phyloP scores from a whole-genome alignment of 1,284 basidiomycete species.

The Naganishia sp. region DNA sequence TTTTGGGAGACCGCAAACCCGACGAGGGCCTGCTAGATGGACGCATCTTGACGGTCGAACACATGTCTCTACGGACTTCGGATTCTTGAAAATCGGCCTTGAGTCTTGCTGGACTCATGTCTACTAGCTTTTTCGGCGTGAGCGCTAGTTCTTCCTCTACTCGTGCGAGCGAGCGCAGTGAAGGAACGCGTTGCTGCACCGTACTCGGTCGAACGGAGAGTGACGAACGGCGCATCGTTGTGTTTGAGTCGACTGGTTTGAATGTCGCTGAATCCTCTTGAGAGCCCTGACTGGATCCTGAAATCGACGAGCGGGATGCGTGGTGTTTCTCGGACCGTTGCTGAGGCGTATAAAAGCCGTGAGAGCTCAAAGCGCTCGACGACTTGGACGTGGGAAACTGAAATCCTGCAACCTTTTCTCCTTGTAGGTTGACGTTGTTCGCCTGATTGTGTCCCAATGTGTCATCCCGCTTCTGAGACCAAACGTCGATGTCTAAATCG shows the following conservation, averaged over 20 bases:
- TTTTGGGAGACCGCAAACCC: constrained; percentile 7
- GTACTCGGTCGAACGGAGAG: constrained; percentile 15
- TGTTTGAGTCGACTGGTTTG: not conserved
- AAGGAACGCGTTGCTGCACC: constrained; percentile 13
- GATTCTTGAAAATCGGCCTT: constrained; percentile 24
- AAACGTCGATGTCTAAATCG: constrained; percentile 13
- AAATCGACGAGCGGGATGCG: constrained; percentile 12
- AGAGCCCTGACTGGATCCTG: constrained; percentile 13
- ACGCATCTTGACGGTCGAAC: constrained; percentile 14
- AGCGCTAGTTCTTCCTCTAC: constrained; percentile 20
- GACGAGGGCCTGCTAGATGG: constrained; percentile 4
- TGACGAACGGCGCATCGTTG: constrained; percentile 10
- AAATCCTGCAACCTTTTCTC: not conserved
- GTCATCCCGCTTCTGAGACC: not conserved
- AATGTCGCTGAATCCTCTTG: constrained; percentile 12
- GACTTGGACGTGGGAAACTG: constrained; percentile 13
- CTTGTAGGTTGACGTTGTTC: not conserved
- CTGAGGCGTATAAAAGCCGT: constrained; percentile 24
- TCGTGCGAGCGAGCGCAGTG: constrained; percentile 12
- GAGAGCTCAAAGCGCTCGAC: constrained; percentile 4
- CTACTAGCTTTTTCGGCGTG: constrained; percentile 21
- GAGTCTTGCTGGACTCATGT: constrained; percentile 26
- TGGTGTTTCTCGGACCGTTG: constrained; percentile 20
- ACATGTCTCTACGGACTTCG: constrained; percentile 13
- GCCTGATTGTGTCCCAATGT: too few species aligned